phyloP scores from a whole-genome alignment of 768 basidiomycete species.

The Gautieria morchelliformis region DNA sequence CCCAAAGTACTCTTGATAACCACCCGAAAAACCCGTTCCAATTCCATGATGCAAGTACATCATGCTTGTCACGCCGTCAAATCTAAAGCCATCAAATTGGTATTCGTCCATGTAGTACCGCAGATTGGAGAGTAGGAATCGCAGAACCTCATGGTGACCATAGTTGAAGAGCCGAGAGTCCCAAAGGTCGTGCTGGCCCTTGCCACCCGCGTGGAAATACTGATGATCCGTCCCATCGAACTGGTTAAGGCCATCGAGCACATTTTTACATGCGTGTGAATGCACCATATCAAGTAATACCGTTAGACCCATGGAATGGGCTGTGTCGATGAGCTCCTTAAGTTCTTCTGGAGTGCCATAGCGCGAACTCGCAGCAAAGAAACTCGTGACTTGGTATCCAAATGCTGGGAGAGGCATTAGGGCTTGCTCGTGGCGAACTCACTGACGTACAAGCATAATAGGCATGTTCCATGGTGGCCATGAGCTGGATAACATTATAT shows the following conservation, averaged over 20 bases:
- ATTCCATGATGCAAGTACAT: conserved; percentile 99
- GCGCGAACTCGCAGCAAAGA: conserved; percentile 95
- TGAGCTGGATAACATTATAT: conserved; percentile 95
- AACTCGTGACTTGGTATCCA: conserved; percentile 95
- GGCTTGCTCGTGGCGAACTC: background rate
- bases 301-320: conserved; percentile 85
- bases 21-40: conserved; percentile 94
- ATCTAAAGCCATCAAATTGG: conserved; percentile 94
- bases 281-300: conserved; percentile 96
- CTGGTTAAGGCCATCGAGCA: conserved; percentile 87
- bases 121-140: conserved; percentile 92
- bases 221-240: conserved; percentile 97
- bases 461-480: conserved; percentile 98
- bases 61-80: conserved; percentile 99
- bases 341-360: conserved; percentile 94
- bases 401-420: conserved; percentile 51
- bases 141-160: conserved; percentile 83
- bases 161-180: conserved; percentile 98
- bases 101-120: conserved; percentile 95
- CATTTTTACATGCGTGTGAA: conserved; percentile 97
- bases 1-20: conserved; percentile 98
- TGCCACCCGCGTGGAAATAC: conserved; percentile 92
- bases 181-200: conserved; percentile 93
- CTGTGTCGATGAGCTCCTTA: conserved; percentile 90
- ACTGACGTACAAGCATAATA: conserved; percentile 83